phyloP scores from a whole-genome alignment of 306 rosid genomes.

The Lagenaria siceraria region DNA sequence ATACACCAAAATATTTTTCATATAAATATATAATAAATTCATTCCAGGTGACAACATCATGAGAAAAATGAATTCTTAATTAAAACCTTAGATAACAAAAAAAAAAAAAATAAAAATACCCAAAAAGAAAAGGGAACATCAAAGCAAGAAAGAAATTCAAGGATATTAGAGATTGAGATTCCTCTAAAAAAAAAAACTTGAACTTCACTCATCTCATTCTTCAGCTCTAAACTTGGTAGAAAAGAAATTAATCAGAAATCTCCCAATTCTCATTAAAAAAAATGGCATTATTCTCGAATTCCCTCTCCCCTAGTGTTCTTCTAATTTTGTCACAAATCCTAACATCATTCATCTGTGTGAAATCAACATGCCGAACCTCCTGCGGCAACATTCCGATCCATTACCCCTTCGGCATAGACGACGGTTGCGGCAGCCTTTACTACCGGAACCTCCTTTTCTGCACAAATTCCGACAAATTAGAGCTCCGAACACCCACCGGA shows the following conservation, averaged over 20 bases:
- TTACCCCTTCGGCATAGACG: slow-evolving; percentile 76
- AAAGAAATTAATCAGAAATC: background rate
- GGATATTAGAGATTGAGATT: background rate
- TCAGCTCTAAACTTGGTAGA: background rate
- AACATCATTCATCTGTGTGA: slow-evolving; percentile 6
- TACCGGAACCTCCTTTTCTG: slow-evolving; percentile 59
- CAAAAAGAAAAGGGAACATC: too few species aligned
- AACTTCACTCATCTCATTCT: background rate
- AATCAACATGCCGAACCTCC: slow-evolving; percentile 50
- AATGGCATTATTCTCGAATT: background rate
- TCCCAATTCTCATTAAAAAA: background rate
- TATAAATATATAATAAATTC: too few species aligned
- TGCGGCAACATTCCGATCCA: slow-evolving; percentile 60
- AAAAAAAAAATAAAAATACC: too few species aligned
- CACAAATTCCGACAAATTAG: slow-evolving; percentile 37
- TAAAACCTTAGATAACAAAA: too few species aligned
- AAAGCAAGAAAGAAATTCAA: background rate
- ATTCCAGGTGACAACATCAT: too few species aligned
- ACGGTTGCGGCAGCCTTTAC: slow-evolving; percentile 86
- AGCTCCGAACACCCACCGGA: slow-evolving; percentile 78
- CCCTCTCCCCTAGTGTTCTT: background rate
- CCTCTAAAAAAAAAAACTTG: background rate
- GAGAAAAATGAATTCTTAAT: too few species aligned
- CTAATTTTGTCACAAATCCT: slow-evolving; percentile 11
- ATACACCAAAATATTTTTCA: too few species aligned